Evolutionary conservation across 768 basidiomycete genomes (phyloP), one percentile per base, ranked within the genome.

Genomic region (Boletus speciosus): DNA sequence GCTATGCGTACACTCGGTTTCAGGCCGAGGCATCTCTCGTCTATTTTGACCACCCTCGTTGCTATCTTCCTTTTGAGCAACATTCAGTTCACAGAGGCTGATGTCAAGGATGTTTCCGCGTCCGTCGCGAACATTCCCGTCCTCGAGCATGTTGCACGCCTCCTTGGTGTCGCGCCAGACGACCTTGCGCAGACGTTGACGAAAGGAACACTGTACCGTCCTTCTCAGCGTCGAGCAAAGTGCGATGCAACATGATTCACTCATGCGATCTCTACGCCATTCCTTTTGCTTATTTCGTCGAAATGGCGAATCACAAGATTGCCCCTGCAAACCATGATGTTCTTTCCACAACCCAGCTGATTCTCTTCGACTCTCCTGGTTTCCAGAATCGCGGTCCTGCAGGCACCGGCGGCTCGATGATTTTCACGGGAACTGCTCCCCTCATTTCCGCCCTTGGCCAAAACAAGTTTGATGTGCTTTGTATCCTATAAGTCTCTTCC

Each of bases 261-360:
- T 89, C 57, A 81, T 92, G 84, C 49, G 91, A 95, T 64, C 76
- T 96, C 23, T 96, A 95, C 63, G 85, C 90, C 12, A 93, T 96
- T 66, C 78, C 95, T 16, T 93, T 95, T 64, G 85, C 91, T 1
- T 96, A 85, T 61, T 78, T 95, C 49, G 87, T 93, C 32, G 93
- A 96, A 71, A 89, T 88, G 0, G 86, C 84, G 56, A 96, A 96
- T 62, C 86, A 92, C 65, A 82, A 84, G 57, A 67, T 93, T 3
- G 79, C 84, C 3, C 82, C 86, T 2, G 66, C 71, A 52, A 66
- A 78, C 25, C 80, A 83, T 42, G 85, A 85, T 16, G 68, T 76
- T 0, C 74, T 78, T 12, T 80, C 85, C 3, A 61, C 78, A 2
- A 82, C 85, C 0, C 87, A 89, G 68, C 82, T 96, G 61, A 66